Percentiles rank a stretch among this genome's conserved stretches.
Conservation (phyloP, 1,284 basidiomycete genomes). For the Clitocybe nebularis region DNA sequence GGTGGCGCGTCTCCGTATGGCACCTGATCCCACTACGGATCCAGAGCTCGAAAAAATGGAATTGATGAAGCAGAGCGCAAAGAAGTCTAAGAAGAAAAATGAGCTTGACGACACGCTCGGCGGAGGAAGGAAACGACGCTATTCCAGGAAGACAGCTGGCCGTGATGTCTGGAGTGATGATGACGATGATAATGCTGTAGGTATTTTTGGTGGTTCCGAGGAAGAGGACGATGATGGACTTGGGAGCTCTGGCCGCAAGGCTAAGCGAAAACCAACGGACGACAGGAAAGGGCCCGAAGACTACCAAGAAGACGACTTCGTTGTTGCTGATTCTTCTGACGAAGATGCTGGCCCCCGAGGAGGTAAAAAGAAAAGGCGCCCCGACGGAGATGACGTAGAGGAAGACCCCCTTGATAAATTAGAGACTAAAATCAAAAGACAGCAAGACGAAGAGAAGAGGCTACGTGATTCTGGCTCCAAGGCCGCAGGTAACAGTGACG, state of each 20-base stretch:
- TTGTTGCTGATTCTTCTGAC: constrained; percentile 72
- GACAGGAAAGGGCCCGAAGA: constrained; percentile 44
- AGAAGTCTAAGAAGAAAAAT: constrained; percentile 54
- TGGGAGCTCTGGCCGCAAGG: constrained; percentile 36
- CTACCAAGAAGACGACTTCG: constrained; percentile 79
- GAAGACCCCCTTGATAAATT: constrained; percentile 66
- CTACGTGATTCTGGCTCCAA: constrained; percentile 27
- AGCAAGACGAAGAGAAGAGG: constrained; percentile 36
- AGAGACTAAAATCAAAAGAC: constrained; percentile 60
- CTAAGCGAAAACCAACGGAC: constrained; percentile 39
- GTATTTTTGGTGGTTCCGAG: constrained; percentile 40
- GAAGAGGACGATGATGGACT: constrained; percentile 37
- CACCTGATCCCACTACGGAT: constrained; percentile 66
- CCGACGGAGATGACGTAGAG: constrained; percentile 45
- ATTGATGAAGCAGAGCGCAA: constrained; percentile 57
- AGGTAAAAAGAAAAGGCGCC: constrained; percentile 33
- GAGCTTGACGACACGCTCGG: constrained; percentile 46
- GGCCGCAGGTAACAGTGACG: constrained; percentile 22
- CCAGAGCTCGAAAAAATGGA: constrained; percentile 73
- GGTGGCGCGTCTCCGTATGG: constrained; percentile 72
- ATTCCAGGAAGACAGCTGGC: constrained; percentile 41
- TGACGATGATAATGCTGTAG: constrained; percentile 46
- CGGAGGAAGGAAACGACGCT: constrained; percentile 40
- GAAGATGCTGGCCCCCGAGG: constrained; percentile 50
- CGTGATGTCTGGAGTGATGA: constrained; percentile 58